Evolutionary conservation across 106 monocot genomes (phyloP), one percentile per base, ranked within the genome.

Genomic region (Amphibolis antarctica): DNA sequence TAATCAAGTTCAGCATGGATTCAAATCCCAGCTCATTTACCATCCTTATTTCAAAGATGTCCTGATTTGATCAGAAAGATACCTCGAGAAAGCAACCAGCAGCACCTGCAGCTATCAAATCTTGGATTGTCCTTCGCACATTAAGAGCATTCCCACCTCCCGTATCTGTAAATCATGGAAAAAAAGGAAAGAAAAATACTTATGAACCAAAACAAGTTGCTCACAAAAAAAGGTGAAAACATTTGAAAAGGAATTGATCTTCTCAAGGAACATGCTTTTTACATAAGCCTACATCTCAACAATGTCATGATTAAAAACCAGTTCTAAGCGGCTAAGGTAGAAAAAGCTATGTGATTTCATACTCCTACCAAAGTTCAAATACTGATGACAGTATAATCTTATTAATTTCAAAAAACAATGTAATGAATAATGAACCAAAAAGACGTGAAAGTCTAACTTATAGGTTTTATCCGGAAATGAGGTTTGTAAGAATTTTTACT

Each of bases 71-170:
- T 59, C 22, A 10, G 21, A 43, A 17, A 18, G 15, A 1, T 73
- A 85, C 85, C 81, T 85, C 81, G 42, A 81, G 78, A 64, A 85
- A 85, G 69, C 81, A 81, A 59, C 83, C 83, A 52, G 83, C 80
- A 74, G 79, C 79, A 52, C 81, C 85, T 23, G 85, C 81, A 2
- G 81, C 78, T 61, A 85, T 85, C 51, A 85, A 54, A 76, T 85
- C 85, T 46, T 66, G 67, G 50, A 85, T 57, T 50, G 85, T 85
- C 42, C 85, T 72, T 55, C 78, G 75, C 42, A 85, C 81, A 73
- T 81, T 81, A 26, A 85, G 76, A 66, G 85, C 78, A 69, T 81
- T 85, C 46, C 85, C 85, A 70, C 85, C 83, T 30, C 83, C 83
- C 21, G 83, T 84, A 77, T 84, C 83, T 84, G 52, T 17, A 36